Evolutionary conservation across 495 filamentous ascomycete species (phyloP), one percentile per base, ranked within the genome.

Genomic region (Podospora anserina): DNA sequence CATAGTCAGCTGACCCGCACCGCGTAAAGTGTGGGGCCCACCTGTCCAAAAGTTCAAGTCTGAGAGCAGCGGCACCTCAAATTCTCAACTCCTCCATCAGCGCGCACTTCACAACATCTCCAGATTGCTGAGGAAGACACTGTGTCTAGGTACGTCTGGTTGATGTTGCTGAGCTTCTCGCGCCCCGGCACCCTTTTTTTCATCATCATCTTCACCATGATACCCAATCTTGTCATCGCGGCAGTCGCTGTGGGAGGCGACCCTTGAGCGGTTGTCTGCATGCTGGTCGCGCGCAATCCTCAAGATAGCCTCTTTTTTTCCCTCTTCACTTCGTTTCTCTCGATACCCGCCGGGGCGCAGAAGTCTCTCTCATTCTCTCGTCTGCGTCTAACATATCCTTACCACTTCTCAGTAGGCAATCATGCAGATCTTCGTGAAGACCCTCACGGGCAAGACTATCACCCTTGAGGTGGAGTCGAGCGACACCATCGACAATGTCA

Each of bases 361-460:
- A 49, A 49, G 39, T 49, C 63, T 63, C 27, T 63, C 49, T 61
- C 55, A 58, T 61, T 73, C 70, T 61, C 67, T 68, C 72, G 39
- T 49, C 39, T 49, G 44, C 71, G 64, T 75, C 73, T 76, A 76
- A 74, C 78, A 73, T 64, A 55, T 74, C 70, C 71, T 72, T 69
- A 71, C 44, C 73, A 74, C 69, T 76, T 76, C 72, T 76, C 76
- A 73, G 66, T 71, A 84, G 85, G 85, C 83, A 84, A 85, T 84
- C 84, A 98, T 98, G 95, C 94, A 98, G 90, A 98, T 97, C 86
- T 97, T 99, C 90, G 95, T 98, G 81, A 98, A 98, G 88, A 98
- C 95, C 92, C 94, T 99, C 71, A 98, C 96, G 91, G 95, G 95
- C 80, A 99, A 98, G 90, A 99, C 95, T 80, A 98, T 98, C 90